Evolutionary conservation across 306 rosid genomes (phyloP).

Genomic region (Citrullus colocynthis): DNA sequence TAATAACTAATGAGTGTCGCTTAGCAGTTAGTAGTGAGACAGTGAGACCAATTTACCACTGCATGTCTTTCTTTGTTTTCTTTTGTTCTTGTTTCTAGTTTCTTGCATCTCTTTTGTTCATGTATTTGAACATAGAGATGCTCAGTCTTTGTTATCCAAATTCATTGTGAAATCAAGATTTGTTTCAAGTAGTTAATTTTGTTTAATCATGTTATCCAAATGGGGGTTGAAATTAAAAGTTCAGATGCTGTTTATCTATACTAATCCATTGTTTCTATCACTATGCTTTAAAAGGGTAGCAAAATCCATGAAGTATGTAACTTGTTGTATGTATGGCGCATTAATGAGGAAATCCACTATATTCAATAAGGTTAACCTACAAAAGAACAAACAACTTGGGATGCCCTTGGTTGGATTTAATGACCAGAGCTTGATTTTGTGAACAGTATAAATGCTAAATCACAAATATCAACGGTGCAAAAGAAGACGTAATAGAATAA

Average conservation of each 20-base stretch:
- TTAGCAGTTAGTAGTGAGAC: background rate
- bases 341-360: background rate
- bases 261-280: background rate
- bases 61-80: background rate
- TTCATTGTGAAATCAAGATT: constrained; percentile 2
- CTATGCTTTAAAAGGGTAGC: background rate
- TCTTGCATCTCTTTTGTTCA: background rate
- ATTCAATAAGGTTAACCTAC: background rate
- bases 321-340: background rate
- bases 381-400: background rate
- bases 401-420: background rate
- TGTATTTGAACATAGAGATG: background rate
- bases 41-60: background rate
- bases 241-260: background rate
- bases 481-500: background rate
- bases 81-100: background rate
- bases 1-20: background rate
- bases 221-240: background rate
- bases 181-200: background rate
- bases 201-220: background rate
- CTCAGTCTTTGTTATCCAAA: background rate
- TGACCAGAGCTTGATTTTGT: background rate
- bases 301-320: background rate
- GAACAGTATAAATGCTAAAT: constrained; percentile 5
- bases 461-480: background rate